phyloP scores from a whole-genome alignment of 1,139 yeast species.

The Geotrichum australiense region DNA sequence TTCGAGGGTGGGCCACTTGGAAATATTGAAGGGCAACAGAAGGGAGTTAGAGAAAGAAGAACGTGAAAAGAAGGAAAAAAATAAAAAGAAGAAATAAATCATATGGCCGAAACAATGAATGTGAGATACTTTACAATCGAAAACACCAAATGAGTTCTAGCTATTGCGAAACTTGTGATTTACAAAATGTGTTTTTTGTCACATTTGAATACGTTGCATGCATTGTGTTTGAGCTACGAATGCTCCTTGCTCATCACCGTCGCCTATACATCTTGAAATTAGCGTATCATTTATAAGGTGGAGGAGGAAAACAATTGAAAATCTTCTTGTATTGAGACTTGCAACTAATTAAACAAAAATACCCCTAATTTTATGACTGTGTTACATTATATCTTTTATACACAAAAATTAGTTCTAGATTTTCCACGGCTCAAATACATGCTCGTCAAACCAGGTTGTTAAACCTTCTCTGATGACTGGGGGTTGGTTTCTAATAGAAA shows the following conservation, averaged over 20 bases:
- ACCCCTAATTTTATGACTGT: neutral
- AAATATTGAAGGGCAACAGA: conserved; percentile 85
- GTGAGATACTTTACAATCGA: too few species aligned
- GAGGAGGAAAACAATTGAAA: too few species aligned
- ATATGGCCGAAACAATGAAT: too few species aligned
- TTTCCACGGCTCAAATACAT: conserved; percentile 19
- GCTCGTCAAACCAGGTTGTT: conserved; percentile 21
- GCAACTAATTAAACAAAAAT: conserved; percentile 1
- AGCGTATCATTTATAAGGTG: too few species aligned
- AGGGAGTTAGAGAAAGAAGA: conserved; percentile 61
- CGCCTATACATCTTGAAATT: too few species aligned
- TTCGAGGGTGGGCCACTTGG: conserved; percentile 92
- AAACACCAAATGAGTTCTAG: neutral
- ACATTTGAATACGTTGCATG: too few species aligned
- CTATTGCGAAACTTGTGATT: neutral
- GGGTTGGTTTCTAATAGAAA: conserved; percentile 11
- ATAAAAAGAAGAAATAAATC: conserved; percentile 14
- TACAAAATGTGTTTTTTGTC: neutral
- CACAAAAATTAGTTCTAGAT: too few species aligned
- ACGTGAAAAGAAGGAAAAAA: conserved; percentile 23
- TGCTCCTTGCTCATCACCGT: too few species aligned
- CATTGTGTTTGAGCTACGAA: too few species aligned
- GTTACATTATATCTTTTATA: neutral
- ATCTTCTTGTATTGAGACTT: too few species aligned
- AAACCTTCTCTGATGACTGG: conserved; percentile 22